Evolutionary conservation across 495 filamentous ascomycete genomes (phyloP).

Genomic region (Penicillium canariense): DNA sequence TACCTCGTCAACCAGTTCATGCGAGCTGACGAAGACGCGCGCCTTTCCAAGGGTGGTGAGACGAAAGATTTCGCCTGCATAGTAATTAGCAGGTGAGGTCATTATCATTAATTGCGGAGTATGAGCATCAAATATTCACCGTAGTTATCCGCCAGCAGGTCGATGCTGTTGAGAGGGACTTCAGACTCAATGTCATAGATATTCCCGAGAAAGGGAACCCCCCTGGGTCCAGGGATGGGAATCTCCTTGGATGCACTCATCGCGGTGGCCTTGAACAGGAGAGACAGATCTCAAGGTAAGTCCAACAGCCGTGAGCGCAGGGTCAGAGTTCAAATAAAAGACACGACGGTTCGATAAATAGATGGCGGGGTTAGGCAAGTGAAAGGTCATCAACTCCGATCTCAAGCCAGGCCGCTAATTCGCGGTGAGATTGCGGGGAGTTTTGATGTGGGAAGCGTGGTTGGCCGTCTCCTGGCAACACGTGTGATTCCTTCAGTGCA

Average conservation of each 20-base stretch:
- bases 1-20: constrained; percentile 60
- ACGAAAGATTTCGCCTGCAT: constrained; percentile 54
- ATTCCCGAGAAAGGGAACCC: constrained; percentile 65
- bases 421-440: not conserved
- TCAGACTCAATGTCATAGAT: constrained; percentile 56
- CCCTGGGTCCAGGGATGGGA: constrained; percentile 60
- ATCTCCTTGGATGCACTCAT: constrained; percentile 23
- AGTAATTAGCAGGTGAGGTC: not conserved
- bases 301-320: not conserved
- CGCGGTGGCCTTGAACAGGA: not conserved
- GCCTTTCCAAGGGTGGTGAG: constrained; percentile 27
- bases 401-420: not conserved
- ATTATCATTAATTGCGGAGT: not conserved
- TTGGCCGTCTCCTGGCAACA: too few relatives aligned
- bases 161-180: constrained; percentile 52
- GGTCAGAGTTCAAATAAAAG: not conserved
- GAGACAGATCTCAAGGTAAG: too few relatives aligned
- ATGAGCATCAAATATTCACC: constrained; percentile 34
- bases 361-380: constrained; percentile 7
- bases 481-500: not conserved
- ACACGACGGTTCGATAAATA: not conserved
- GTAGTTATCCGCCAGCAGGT: constrained; percentile 59
- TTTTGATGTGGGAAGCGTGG: not conserved
- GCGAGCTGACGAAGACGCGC: constrained; percentile 42
- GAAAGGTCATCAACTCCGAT: constrained; percentile 10